Evolutionary conservation across 2,329 filamentous ascomycete genomes (phyloP), one percentile per base, ranked within the genome.

Genomic region (Aspergillus ochraceus): DNA sequence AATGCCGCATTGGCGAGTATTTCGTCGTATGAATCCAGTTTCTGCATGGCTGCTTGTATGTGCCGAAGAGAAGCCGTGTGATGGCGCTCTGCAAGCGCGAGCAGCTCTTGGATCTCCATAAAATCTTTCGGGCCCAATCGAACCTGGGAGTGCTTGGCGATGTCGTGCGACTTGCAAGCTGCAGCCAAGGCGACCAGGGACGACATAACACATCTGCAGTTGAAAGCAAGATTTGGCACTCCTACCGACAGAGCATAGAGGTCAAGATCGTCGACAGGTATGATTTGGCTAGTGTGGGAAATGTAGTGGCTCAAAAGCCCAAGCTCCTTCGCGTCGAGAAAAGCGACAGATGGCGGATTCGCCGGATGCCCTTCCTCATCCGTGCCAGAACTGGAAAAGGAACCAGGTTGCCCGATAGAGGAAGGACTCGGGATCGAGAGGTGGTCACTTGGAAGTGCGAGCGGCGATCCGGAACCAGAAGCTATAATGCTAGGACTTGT

Each of bases 151-250:
- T 49, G 47, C 9, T 60, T 63, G 8, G 60, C 63, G 3, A 67
- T 52, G 55, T 65, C 58, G n/a, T 74, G 70, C 12, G 72, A 77
- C 60, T 76, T 76, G 60, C 77, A 77, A 1, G 75, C 71, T 2
- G 78, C 78, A 0, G 78, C 74, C 2, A 81, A 65, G 2, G 79
- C 77, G 0, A 81, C 66, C 4, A 81, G 69, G 0, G 79, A 80
- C 42, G 69, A 72, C 77, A 80, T 79, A 2, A 81, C 71, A 1
- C 74, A 70, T 11, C 70, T 72, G 59, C 73, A 76, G 6, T 68
- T 64, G 51, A 79, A 76, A 0, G 79, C 79, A 0, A 81, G 66
- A 19, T 75, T 79, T 0, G 79, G 79, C 29, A 81, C 75, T 0
- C 78, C 76, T 6, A 80, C 70, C 11, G 77, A 73, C 1, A 81